These are phyloP conservation scores for Taxillus chinensis DNA, from an alignment of 164 flowering plant genomes.

Conservation along the genomic window DNA sequence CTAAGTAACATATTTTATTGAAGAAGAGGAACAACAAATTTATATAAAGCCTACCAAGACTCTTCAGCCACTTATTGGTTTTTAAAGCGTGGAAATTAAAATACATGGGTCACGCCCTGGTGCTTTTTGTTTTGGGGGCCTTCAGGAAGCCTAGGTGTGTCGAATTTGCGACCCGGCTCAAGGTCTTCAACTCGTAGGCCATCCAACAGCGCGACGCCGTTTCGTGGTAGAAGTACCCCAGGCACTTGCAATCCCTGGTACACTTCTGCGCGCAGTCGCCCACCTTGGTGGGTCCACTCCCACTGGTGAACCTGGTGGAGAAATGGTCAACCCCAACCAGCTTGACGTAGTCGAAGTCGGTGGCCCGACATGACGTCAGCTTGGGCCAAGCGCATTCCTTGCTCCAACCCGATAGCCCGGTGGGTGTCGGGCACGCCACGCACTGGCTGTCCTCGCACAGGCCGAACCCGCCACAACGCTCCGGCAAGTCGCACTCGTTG, in stretches of 20 bases:
- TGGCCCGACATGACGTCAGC: constrained; percentile 11
- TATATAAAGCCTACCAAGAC: too few relatives aligned
- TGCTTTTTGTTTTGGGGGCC: constrained; percentile 8
- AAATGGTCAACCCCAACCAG: constrained; percentile 41
- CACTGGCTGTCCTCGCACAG: constrained; percentile 31
- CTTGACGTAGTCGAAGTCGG: constrained; percentile 21
- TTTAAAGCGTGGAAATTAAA: too few relatives aligned
- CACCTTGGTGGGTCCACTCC: constrained; percentile 18
- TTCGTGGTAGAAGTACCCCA: constrained; percentile 33
- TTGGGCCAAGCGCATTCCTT: constrained; percentile 18
- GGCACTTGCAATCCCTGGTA: constrained; percentile 41
- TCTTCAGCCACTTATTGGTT: too few relatives aligned
- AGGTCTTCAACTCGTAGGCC: constrained; percentile 33
- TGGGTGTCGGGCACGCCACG: constrained; percentile 31
- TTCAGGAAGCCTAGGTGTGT: constrained; percentile 32
- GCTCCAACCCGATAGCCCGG: constrained; percentile 34
- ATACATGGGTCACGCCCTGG: too few relatives aligned
- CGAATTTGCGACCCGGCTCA: constrained; percentile 18
- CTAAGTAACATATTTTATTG: too few relatives aligned
- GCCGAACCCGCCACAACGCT: constrained; percentile 26
- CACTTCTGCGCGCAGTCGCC: constrained; percentile 26
- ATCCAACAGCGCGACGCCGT: constrained; percentile 29
- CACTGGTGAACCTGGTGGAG: constrained; percentile 20
- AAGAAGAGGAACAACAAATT: too few relatives aligned
- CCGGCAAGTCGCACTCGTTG: constrained; percentile 26